Evolutionary conservation across 164 flowering plant genomes (phyloP).

Genomic region (Litsea cubeba): DNA sequence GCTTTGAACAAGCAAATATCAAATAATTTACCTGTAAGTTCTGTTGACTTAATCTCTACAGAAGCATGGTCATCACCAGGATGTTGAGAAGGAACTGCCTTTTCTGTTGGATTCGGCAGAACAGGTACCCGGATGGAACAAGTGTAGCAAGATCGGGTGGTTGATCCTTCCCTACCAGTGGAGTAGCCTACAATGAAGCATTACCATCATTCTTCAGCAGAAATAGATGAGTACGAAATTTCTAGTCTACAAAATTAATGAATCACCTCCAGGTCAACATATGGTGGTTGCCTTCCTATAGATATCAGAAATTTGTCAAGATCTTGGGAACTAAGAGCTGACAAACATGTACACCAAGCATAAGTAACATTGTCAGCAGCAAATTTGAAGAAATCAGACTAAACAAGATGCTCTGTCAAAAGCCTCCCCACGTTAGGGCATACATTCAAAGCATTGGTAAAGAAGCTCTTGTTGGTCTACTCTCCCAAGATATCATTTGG

Average conservation of each 20-base stretch:
- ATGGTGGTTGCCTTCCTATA: conserved; percentile 71
- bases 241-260: not conserved
- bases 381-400: not conserved
- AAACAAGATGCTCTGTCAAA: not conserved
- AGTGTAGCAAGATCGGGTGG: conserved; percentile 87
- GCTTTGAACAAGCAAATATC: not conserved
- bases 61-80: conserved; percentile 24
- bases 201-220: conserved; percentile 3
- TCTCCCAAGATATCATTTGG: no score
- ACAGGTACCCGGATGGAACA: conserved; percentile 60
- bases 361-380: not conserved
- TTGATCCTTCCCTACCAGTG: conserved; percentile 90
- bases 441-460: not conserved
- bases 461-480: no score
- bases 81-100: conserved; percentile 23
- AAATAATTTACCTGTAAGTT: conserved; percentile 37
- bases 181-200: conserved; percentile 56
- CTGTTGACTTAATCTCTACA: conserved; percentile 25
- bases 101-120: conserved; percentile 33
- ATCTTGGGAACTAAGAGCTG: conserved; percentile 60
- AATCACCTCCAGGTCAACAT: conserved; percentile 85
- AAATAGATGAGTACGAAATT: not conserved
- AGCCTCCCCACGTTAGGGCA: not conserved
- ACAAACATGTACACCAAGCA: not conserved
- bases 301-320: conserved; percentile 86